Base-by-base conservation (phyloP, 176 grass and related monocot species). In the Aegilops tauschii region DNA sequence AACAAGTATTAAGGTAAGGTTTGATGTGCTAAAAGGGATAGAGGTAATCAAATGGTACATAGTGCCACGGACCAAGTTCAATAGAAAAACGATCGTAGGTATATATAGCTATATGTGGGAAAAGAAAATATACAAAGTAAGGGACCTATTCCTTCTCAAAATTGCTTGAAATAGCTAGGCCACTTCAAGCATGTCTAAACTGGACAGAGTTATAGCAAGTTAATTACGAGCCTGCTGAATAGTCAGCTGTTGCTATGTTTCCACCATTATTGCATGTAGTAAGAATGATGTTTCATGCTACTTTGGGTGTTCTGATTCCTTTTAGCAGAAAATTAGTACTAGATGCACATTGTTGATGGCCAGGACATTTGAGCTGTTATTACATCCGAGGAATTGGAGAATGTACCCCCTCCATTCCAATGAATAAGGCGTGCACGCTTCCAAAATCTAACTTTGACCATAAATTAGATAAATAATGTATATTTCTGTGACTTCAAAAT, bases 211-310 rank as follows among this genome's bases (percentile, higher is more conserved):
- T 20, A 21, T 34, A 77, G 74, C 28, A 34, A 34, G 16, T 77
- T 23, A 58, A 5, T 77, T 40, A 72, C 11, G 14, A 56, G 47
- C 29, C 47, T 21, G 47, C 18, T 76, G 16, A 52, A 28, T 58
- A 32, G 9, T 77, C 28, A 77, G 5, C 1, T 52, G 9, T 50
- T 76, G 42, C 25, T 52, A 52, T 30, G 44, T 76, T 56, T 20
- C 9, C 9, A 34, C 28, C 74, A 77, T 77, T 77, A 77, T 77
- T 56, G 74, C 74, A 77, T 77, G 74, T 77, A 76, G 73, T 76
- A 77, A 54, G 27, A 54, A 30, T 54, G 27, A 31, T 54, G 31
- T 8, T 50, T 54, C 47, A 32, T 17, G 10, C 44, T 10, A 31
- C 44, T 31, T 30, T 54, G 39, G 23, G 37, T 73, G 70, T 6